phyloP scores from a whole-genome alignment of 768 basidiomycete species.

The Mycena rosella region DNA sequence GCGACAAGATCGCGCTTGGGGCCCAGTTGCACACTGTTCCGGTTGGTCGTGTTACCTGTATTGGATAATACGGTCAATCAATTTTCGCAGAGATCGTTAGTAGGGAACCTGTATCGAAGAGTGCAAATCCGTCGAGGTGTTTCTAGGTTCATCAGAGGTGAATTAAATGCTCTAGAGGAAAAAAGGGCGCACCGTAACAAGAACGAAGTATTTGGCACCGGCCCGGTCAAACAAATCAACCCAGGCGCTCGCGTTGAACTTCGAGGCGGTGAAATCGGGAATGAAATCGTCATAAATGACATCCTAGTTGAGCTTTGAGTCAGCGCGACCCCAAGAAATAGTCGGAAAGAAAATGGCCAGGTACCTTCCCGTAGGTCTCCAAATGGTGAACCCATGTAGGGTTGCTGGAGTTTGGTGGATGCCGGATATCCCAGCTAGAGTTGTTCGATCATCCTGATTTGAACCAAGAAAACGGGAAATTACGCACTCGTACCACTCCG shows the following conservation, averaged over 20 bases:
- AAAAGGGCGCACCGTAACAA: conserved; percentile 58
- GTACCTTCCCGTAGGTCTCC: conserved; percentile 59
- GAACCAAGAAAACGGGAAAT: no score
- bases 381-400: conserved; percentile 64
- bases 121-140: conserved; percentile 72
- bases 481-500: conserved; percentile 70
- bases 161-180: no score
- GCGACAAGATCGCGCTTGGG: conserved; percentile 65
- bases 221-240: conserved; percentile 65
- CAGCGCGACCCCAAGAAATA: background rate
- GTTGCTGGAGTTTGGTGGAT: conserved; percentile 49
- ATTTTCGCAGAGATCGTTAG: background rate
- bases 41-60: conserved; percentile 59
- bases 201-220: conserved; percentile 73
- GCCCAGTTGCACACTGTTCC: conserved; percentile 61
- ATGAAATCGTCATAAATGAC: conserved; percentile 73
- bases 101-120: conserved; percentile 62
- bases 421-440: conserved; percentile 55
- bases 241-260: conserved; percentile 69
- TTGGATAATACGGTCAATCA: background rate
- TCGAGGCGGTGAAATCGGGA: conserved; percentile 61
- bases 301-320: conserved; percentile 45
- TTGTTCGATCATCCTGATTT: no score
- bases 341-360: background rate
- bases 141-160: conserved; percentile 60